Base-by-base conservation (phyloP, 164 flowering plant genomes). In the Kingdonia uniflora region DNA sequence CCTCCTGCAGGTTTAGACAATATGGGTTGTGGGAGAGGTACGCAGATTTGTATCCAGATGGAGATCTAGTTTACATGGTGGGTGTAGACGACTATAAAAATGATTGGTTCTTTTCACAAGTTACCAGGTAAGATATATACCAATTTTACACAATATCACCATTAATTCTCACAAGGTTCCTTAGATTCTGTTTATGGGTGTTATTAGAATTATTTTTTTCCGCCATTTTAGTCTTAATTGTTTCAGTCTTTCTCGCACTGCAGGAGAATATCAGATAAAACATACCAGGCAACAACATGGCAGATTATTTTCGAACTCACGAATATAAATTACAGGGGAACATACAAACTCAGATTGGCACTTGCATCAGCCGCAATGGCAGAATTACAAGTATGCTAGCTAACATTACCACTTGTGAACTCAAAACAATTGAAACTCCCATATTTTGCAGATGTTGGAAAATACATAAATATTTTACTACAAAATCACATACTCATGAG, bases 21-120 rank as follows among this genome's bases (percentile, higher is more conserved):
- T 87, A 87, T 59, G 96, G 92, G 4, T 61, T 82, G 49, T 87
- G 92, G 96, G 92, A 82, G 38, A 78, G 83, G 60, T 84, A 84
- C 57, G 46, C 81, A 4, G 84, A 79, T 4, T 51, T 80, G n/a
- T 79, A 87, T 52, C 87, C 87, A 14, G 49, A 75, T 14, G 63
- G 22, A 26, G 96, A 87, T 47, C 71, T 87, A 37, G 64, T 80
- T 41, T 87, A 70, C 69, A 80, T 67, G 0, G 55, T 82, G 17
- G 84, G 79, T 8, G 57, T 42, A 2, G 78, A 82, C 54, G 70
- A 87, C 51, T 81, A 77, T 42, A 50, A 2, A 8, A 77, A 57
- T 56, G 86, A 87, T 58, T 87, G 96, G 96, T 84, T 87, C 72
- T 87, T 63, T 35, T 80, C 87, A 49, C 96, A 87, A 2, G 85